Evolutionary conservation across 306 rosid species (phyloP).

Genomic region (Fragaria ananassa): DNA sequence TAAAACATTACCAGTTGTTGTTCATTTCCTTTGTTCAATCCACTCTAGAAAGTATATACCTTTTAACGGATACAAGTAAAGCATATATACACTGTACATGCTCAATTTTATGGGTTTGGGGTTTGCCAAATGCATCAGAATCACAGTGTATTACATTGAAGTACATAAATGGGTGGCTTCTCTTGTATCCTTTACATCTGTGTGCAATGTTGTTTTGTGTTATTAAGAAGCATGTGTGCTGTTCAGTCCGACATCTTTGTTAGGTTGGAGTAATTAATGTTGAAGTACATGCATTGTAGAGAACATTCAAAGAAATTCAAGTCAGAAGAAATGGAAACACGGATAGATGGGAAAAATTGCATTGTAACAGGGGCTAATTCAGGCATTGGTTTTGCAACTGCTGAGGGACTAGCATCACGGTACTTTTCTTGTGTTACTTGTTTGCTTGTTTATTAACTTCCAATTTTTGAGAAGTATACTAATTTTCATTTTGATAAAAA

Average conservation of each 20-base stretch:
- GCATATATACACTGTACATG: neutral
- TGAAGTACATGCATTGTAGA: conserved; percentile 41
- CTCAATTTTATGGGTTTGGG: neutral
- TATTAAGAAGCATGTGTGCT: neutral
- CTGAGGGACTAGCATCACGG: conserved; percentile 85
- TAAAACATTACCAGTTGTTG: neutral
- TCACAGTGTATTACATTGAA: neutral
- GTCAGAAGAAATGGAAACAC: conserved; percentile 55
- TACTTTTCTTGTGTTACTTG: conserved; percentile 29
- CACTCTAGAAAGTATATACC: neutral
- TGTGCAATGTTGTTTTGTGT: neutral
- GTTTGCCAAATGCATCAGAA: neutral
- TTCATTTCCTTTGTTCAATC: neutral
- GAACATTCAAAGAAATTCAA: conserved; percentile 77
- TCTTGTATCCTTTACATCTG: neutral
- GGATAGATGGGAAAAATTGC: conserved; percentile 74
- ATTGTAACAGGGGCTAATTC: conserved; percentile 96
- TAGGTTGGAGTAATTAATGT: conserved; percentile 9
- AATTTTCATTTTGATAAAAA: neutral
- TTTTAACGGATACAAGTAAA: neutral
- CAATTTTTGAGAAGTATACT: neutral
- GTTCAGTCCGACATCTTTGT: neutral
- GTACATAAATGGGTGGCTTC: neutral
- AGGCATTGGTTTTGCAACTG: conserved; percentile 88
- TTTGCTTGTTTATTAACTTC: neutral